Evolutionary conservation across 306 rosid genomes (phyloP).

Genomic region (Vigna hirtella): DNA sequence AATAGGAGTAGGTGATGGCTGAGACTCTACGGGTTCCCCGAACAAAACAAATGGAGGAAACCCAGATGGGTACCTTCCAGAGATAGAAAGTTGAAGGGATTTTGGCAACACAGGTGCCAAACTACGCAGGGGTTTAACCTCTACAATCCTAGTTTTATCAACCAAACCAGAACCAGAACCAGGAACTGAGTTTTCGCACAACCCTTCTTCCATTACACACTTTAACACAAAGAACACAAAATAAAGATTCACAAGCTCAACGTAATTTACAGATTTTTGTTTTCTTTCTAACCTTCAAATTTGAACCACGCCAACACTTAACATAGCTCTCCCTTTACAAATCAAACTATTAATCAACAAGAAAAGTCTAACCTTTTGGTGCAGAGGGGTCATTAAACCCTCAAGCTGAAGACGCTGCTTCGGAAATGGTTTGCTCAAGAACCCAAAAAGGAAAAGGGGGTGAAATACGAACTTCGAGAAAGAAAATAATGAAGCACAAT

Average conservation of each 20-base stretch:
- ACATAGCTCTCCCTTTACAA: neutral
- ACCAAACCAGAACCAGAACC: slow-evolving; percentile 48
- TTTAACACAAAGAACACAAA: slow-evolving; percentile 18
- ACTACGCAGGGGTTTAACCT: slow-evolving; percentile 64
- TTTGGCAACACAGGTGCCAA: slow-evolving; percentile 63
- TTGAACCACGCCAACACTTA: neutral
- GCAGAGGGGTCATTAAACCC: neutral
- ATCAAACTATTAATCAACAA: neutral
- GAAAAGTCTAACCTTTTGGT: neutral
- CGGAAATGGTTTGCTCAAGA: neutral
- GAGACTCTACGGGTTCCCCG: slow-evolving; percentile 41
- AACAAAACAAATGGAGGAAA: slow-evolving; percentile 58
- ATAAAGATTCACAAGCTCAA: slow-evolving; percentile 9
- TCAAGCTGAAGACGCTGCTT: neutral
- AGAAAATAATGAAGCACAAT: too few relatives aligned
- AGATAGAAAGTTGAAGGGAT: slow-evolving; percentile 41
- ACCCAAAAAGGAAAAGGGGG: neutral
- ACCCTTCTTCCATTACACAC: slow-evolving; percentile 59
- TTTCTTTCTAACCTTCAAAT: neutral
- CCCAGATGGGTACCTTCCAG: slow-evolving; percentile 48
- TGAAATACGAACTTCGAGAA: too few relatives aligned
- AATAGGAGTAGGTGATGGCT: slow-evolving; percentile 39
- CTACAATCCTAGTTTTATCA: slow-evolving; percentile 61
- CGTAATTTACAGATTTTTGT: neutral
- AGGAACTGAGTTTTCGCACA: slow-evolving; percentile 38